Evolutionary conservation across 2,329 filamentous ascomycete species (phyloP), one percentile per base, ranked within the genome.

Genomic region (Xylaria sp.): DNA sequence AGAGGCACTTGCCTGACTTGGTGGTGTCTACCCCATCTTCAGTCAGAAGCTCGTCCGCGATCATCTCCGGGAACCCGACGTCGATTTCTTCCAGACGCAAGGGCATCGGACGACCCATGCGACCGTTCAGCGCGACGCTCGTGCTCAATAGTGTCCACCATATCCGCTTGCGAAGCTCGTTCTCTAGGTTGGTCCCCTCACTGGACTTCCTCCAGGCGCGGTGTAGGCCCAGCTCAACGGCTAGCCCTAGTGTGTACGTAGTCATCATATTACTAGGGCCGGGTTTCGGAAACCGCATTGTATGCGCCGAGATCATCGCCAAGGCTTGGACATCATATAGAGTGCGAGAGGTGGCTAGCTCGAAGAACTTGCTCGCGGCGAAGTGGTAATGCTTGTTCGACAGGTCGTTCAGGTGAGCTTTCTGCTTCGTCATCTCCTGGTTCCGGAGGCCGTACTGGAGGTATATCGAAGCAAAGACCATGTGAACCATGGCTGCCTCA

Each of bases 321-420:
- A 94, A 70, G 2, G 89, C 90, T 69, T 94, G 90, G 7, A 92
- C 78, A 47, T 90, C 84, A 42, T 84, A 76, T 13, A 92, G 72
- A 0, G 83, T 84, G 51, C 82, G 82, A 17, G 84, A 83, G 5
- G 76, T 76, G 13, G 84, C 72, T 3, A 95, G 74, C 44, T 90
- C 77, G 57, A 84, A 87, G 60, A 89, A 85, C 69, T 87, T 85
- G 66, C 83, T 84, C 41, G 92, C 72, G 1, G 87, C 81, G 66
- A 87, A 93, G 64, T 92, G 88, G 62, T 92, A 93, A 68, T 94
- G 90, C 49, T 83, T 82, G 70, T 92, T 90, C 2, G 89, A 90
- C 46, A 87, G 74, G 1, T 84, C 78, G 60, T 88, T 84, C 48
- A 88, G 73, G 38, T 79, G 76, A 6, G 75, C 74, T 55, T 82